These are phyloP conservation scores for Coemansia sp. DNA, from an alignment of 192 early-diverging fungal genomes.

Conservation along the genomic window DNA sequence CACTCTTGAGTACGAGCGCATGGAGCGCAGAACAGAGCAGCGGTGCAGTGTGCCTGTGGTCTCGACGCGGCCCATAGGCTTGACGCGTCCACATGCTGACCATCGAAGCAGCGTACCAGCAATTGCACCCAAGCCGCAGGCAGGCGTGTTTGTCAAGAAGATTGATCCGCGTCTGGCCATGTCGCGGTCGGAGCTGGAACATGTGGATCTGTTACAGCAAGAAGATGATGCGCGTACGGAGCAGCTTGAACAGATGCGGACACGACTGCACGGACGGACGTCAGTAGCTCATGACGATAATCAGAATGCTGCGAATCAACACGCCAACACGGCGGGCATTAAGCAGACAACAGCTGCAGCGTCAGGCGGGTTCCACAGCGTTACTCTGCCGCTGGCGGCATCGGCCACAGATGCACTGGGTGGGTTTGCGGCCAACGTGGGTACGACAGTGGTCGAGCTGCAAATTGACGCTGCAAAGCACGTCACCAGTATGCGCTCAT, in stretches of 20 bases:
- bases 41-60: not conserved
- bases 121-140: not conserved
- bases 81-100: not conserved
- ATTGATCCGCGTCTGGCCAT: conserved; percentile 51
- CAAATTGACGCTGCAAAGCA: conserved; percentile 41
- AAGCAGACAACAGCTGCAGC: conserved; percentile 51
- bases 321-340: conserved; percentile 29
- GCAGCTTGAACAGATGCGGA: conserved; percentile 46
- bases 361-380: conserved; percentile 53
- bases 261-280: conserved; percentile 9
- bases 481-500: conserved; percentile 23
- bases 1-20: not conserved
- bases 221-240: conserved; percentile 53
- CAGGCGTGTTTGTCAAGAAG: conserved; percentile 45
- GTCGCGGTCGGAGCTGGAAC: conserved; percentile 49
- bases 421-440: conserved; percentile 30
- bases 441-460: conserved; percentile 44
- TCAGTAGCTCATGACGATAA: conserved; percentile 7
- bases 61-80: not conserved
- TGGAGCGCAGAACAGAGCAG: not conserved
- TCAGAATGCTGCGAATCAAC: conserved; percentile 22
- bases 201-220: conserved; percentile 43
- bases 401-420: conserved; percentile 30
- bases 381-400: conserved; percentile 42
- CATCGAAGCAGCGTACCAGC: not conserved